Percentiles rank a stretch among this genome's conserved stretches.
These are phyloP conservation scores for Mycena vitilis DNA, from an alignment of 768 basidiomycete species.

Conservation along the genomic window DNA sequence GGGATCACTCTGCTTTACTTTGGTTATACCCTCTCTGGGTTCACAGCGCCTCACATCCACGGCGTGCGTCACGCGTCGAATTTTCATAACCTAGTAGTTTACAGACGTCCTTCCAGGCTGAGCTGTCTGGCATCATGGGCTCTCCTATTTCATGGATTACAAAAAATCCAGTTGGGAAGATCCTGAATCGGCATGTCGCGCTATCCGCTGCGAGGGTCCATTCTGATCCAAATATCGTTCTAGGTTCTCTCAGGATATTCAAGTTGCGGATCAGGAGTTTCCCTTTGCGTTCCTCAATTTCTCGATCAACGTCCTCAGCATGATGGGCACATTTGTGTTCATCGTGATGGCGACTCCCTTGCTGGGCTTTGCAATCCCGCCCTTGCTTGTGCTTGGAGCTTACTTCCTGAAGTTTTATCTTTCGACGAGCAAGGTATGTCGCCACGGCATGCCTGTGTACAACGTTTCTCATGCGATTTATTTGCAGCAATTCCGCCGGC, in stretches of 20 bases:
- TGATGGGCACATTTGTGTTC: slow-evolving; percentile 22
- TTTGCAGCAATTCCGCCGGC: slow-evolving; percentile 30
- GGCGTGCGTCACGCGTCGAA: neutral
- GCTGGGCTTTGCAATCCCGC: slow-evolving; percentile 22
- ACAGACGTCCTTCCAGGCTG: slow-evolving; percentile 7
- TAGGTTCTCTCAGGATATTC: slow-evolving; percentile 33
- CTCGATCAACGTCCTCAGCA: slow-evolving; percentile 10
- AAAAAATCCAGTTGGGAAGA: slow-evolving; percentile 25
- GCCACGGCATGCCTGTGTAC: neutral
- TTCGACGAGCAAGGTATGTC: slow-evolving; percentile 29
- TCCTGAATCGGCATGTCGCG: slow-evolving; percentile 27
- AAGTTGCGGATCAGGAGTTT: slow-evolving; percentile 26
- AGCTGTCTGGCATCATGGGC: slow-evolving; percentile 23
- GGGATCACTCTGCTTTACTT: slow-evolving; percentile 9
- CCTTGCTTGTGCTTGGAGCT: slow-evolving; percentile 7
- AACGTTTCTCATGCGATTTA: neutral
- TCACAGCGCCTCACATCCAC: slow-evolving; percentile 28
- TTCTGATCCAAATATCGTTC: neutral
- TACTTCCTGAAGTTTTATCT: slow-evolving; percentile 28
- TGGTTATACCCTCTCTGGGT: slow-evolving; percentile 6
- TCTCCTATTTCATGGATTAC: slow-evolving; percentile 32
- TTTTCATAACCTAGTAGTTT: neutral
- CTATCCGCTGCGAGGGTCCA: no score
- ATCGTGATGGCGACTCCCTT: slow-evolving; percentile 22
- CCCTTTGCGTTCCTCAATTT: slow-evolving; percentile 28